Percentiles rank a stretch among this genome's conserved stretches.
phyloP scores from a whole-genome alignment of 768 basidiomycete genomes.

The Daedalea quercina region DNA sequence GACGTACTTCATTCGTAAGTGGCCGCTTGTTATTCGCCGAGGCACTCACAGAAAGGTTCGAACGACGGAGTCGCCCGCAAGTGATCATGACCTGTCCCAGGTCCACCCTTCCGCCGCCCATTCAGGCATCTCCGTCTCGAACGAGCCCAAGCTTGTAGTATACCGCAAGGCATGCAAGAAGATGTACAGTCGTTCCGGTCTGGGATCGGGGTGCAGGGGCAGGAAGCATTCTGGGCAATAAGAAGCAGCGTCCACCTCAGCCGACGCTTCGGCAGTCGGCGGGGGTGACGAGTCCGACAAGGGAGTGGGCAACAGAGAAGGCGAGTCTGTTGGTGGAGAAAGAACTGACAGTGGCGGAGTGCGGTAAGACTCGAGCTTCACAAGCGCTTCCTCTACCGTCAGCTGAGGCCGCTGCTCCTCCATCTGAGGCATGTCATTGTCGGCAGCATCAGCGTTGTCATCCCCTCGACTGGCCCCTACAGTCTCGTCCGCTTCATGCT shows the following conservation, averaged over 20 bases:
- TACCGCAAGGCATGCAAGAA: conserved; percentile 91
- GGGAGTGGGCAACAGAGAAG: conserved; percentile 15
- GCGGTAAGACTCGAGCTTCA: conserved; percentile 13
- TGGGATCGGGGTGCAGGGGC: conserved; percentile 89
- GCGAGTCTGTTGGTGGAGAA: conserved; percentile 24
- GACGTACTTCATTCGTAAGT: not conserved
- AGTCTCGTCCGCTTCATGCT: not conserved
- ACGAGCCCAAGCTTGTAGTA: conserved; percentile 74
- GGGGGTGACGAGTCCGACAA: conserved; percentile 4
- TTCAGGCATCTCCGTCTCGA: conserved; percentile 80
- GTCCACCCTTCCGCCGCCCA: conserved; percentile 79
- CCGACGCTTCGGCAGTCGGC: not conserved
- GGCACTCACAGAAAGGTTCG: not conserved
- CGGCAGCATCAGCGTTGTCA: not conserved
- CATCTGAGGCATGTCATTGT: not conserved
- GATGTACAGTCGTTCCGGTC: conserved; percentile 88
- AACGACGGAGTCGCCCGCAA: not conserved
- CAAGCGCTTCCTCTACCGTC: conserved; percentile 43
- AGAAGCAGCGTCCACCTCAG: conserved; percentile 23
- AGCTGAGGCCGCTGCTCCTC: conserved; percentile 29
- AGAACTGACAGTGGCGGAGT: conserved; percentile 7
- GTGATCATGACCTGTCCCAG: conserved; percentile 38
- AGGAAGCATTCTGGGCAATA: conserved; percentile 92
- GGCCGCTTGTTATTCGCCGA: not conserved
- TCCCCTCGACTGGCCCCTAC: not conserved